These are phyloP conservation scores for Trichoderma endophyticum DNA, from an alignment of 2,329 filamentous ascomycete species.

Conservation along the genomic window DNA sequence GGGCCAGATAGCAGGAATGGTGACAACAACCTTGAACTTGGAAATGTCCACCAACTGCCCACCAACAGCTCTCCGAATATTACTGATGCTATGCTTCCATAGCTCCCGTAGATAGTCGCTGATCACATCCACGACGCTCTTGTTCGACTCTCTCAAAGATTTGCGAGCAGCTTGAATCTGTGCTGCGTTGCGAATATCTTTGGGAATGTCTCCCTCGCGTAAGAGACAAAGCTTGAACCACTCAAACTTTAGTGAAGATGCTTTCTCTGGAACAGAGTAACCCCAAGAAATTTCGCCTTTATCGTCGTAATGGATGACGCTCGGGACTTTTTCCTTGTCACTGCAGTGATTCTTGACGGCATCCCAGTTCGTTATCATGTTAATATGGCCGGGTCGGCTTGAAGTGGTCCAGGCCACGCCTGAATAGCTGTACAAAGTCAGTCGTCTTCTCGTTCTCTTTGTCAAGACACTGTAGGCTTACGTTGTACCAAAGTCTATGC, in stretches of 20 bases:
- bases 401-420: constrained; percentile 40
- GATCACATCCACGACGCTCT: constrained; percentile 28
- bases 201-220: constrained; percentile 29
- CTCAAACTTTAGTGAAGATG: constrained; percentile 24
- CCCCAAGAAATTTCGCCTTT: constrained; percentile 29
- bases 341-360: constrained; percentile 22
- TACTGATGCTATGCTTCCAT: constrained; percentile 31
- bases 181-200: constrained; percentile 22
- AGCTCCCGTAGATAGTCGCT: constrained; percentile 32
- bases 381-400: constrained; percentile 25
- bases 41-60: constrained; percentile 23
- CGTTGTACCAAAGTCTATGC: constrained; percentile 48
- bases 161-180: constrained; percentile 24
- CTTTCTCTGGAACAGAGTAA: constrained; percentile 26
- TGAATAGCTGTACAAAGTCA: constrained; percentile 32
- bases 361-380: constrained; percentile 34
- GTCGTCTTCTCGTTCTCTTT: not conserved
- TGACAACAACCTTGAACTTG: constrained; percentile 39
- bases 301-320: constrained; percentile 25
- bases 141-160: constrained; percentile 17
- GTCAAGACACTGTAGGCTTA: constrained; percentile 23
- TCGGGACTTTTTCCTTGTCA: constrained; percentile 34
- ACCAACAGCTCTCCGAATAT: constrained; percentile 29
- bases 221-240: constrained; percentile 45
- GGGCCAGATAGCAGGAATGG: constrained; percentile 46